Percentiles rank a stretch among this genome's conserved stretches.
Conservation (phyloP, 106 monocot species). For the Apostasia ramifera region DNA sequence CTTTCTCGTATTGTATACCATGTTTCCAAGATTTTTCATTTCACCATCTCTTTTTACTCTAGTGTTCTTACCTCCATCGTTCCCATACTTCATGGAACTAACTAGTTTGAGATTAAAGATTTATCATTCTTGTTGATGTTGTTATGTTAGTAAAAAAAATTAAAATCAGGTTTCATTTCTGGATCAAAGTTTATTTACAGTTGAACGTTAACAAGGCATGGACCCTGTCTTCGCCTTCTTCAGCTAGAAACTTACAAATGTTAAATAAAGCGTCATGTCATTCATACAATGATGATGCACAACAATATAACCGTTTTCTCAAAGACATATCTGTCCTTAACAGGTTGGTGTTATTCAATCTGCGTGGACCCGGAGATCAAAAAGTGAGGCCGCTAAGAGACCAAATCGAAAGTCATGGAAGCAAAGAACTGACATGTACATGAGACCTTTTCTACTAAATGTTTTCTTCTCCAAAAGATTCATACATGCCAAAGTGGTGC, state of each 20-base stretch:
- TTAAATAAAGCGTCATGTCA: neutral
- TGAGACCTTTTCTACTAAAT: slow-evolving; percentile 57
- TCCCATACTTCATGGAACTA: no score
- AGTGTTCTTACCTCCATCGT: no score
- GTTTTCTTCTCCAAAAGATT: slow-evolving; percentile 68
- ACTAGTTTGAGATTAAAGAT: no score
- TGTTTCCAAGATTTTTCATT: no score
- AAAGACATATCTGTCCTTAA: neutral
- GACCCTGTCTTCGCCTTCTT: neutral
- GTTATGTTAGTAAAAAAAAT: no score
- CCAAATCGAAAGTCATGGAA: slow-evolving; percentile 60
- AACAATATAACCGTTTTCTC: no score
- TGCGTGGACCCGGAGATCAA: slow-evolving; percentile 53
- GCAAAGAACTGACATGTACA: slow-evolving; percentile 56
- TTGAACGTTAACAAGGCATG: neutral
- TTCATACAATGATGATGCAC: no score
- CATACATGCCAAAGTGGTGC: slow-evolving; percentile 52
- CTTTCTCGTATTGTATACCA: no score
- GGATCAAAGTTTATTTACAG: no score
- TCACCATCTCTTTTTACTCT: no score
- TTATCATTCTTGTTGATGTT: no score
- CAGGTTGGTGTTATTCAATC: slow-evolving; percentile 34
- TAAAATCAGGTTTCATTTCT: no score
- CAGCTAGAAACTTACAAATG: neutral
- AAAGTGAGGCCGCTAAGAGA: slow-evolving; percentile 35